Evolutionary conservation across 1,284 basidiomycete genomes (phyloP), one percentile per base, ranked within the genome.

Genomic region (Coniferiporia weirii): DNA sequence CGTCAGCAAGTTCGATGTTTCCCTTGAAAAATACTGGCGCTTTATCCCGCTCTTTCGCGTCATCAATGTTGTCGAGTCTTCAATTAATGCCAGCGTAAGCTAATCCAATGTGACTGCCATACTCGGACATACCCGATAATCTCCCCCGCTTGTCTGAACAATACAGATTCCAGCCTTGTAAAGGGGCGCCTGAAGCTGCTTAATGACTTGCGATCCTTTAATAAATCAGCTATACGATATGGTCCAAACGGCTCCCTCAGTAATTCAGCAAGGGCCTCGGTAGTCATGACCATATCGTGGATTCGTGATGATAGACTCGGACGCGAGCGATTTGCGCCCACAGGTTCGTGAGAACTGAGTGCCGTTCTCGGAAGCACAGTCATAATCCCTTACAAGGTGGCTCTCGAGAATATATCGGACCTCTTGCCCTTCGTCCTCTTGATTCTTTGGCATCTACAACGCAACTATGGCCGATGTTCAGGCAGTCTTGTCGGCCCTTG

Each of bases 401-500:
- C 27, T 27, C 27, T 27, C 27, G 27, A 27, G 27, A 27, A 27
- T 15, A 40, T 15, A 40, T 10, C 38, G 15, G 15, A 10, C 38
- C 38, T 15, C 15, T 40, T 40, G 38, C 15, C 38, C 38, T 9
- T 40, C 8, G 38, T 40, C 38, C 38, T 40, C 38, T 10, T 12
- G 38, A 12, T 12, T 15, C 15, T 40, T 15, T 12, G 15, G 38
- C 15, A 40, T 40, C 44, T n/a, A 46, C 19, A 9, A n/a, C 19
- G 15, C 36, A 46, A 32, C 44, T 12, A 89, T 89, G 85, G 75
- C 83, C 63, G 82, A 83, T 68, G 78, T 91, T 47, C 84, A 87
- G 71, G 80, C 81, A 61, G 75, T 92, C 7, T 73, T 91, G 65
- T 81, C 86, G 64, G 90, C 86, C 22, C 77, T 92, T 64, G 83